A percentile compares a stretch with the other conserved stretches of the same genome.
phyloP scores from a whole-genome alignment of 495 filamentous ascomycete genomes.

The Aspergillus panamensis region DNA sequence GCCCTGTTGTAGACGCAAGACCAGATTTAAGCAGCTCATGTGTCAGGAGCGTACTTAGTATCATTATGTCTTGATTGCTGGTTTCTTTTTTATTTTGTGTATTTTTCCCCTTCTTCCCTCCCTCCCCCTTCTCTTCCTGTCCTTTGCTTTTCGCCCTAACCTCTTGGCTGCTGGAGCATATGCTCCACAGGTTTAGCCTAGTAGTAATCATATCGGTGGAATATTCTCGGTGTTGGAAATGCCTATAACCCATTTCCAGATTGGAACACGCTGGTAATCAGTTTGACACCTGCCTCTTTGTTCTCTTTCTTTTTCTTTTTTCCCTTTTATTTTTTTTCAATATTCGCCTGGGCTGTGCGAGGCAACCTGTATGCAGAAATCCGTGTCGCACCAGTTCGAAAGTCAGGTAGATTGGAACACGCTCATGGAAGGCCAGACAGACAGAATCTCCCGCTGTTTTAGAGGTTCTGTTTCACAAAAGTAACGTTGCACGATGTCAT shows the following conservation, averaged over 20 bases:
- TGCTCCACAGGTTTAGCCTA: conserved; percentile 5
- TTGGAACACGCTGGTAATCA: conserved; percentile 12
- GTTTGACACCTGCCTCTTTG: conserved; percentile 18
- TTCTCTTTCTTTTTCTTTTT: conserved; percentile 10
- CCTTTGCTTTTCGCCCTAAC: conserved; percentile 7
- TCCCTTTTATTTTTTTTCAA: not conserved
- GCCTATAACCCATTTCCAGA: conserved; percentile 10
- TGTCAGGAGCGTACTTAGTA: conserved; percentile 16
- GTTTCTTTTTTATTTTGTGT: conserved; percentile 12
- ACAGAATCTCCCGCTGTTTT: conserved; percentile 20
- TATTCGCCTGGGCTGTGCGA: conserved; percentile 16
- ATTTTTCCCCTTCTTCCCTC: conserved; percentile 11
- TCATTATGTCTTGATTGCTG: conserved; percentile 14
- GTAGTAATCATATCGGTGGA: conserved; percentile 11
- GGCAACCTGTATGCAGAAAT: conserved; percentile 19
- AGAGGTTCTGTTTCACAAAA: conserved; percentile 22
- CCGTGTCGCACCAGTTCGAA: conserved; percentile 21
- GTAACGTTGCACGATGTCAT: conserved; percentile 23
- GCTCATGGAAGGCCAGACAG: conserved; percentile 20
- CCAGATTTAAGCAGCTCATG: conserved; percentile 30
- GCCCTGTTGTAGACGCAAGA: conserved; percentile 24
- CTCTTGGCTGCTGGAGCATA: conserved; percentile 3
- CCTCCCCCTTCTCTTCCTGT: not conserved
- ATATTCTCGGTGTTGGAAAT: conserved; percentile 10
- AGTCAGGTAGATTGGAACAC: conserved; percentile 17